Base-by-base conservation (phyloP, 1,284 basidiomycete species). In the Cryptococcus sp. region DNA sequence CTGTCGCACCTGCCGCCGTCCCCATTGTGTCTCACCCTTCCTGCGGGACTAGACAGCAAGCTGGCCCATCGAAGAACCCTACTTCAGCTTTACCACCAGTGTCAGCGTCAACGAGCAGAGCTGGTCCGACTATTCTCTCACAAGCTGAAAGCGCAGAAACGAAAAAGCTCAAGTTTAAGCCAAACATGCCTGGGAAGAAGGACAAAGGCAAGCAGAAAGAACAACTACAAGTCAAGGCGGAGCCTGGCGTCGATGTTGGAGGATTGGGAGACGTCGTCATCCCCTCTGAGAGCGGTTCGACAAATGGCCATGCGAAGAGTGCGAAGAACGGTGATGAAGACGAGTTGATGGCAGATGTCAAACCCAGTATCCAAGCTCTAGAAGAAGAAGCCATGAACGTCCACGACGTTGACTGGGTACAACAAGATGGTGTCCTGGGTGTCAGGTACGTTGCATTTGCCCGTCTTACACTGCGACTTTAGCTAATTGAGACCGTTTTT, bases 141-240 rank as follows among this genome's bases (percentile, higher is more conserved):
- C 30, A 35, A 2, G 8, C 13, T 13, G 30, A 35, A 10, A 8
- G 30, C 7, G 30, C 13, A 8, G 30, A 45, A n/a, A 41, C 54
- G 10, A 54, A 48, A 23, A 55, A 55, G 49, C 48, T 59, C 47
- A 50, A 42, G 16, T 59, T 59, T 49, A 54, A 51, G 35, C 57
- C 57, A 5, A 59, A 47, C 6, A 54, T 54, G 8, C 57, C 57
- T n/a, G 50, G 25, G n/a, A 4, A 30, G 8, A 57, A 57, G 19
- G 51, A 47, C 1, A 57, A 57, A 43, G 50, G 38, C 2, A 57
- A 57, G 22, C 20, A 45, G 19, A 45, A 25, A n/a, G 35, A 19
- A 38, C 16, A 11, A 10, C n/a, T 25, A 22, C 22, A 20, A 11
- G 47, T 50, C 17, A 54, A 58, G 42, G 20, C 48, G 15, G 52